Evolutionary conservation across 2,329 filamentous ascomycete genomes (phyloP), one percentile per base, ranked within the genome.

Genomic region (Tolypocladium ophioglossoides): DNA sequence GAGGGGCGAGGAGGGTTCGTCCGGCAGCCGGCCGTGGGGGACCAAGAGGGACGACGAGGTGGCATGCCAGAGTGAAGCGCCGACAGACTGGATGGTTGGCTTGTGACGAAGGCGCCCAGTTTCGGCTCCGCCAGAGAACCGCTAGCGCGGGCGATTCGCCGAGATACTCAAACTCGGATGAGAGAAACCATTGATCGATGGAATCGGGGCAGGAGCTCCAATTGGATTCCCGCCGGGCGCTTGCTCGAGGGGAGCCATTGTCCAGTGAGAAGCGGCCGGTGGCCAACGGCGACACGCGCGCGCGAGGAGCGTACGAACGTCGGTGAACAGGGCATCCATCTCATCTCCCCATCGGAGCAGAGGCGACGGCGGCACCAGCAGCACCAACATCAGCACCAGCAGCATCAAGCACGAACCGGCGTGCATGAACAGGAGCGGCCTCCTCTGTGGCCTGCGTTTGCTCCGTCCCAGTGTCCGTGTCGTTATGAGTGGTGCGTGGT

Each of bases 91-190:
- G 34, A 22, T 50, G 47, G 47, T 50, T 50, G 47, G 47, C 32
- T 18, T 2, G 30, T 9, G 47, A 20, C 30, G n/a, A 9, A 34
- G 47, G 30, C 47, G 47, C 20, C 47, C 48, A 34, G 32, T 4
- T 18, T 6, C 47, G 32, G 47, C 47, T 49, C 30, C 30, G 52
- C 52, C 22, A 37, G 52, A 2, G 44, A 32, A 18, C 27, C 44
- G 44, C 16, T 54, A 51, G 34, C 40, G 35, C 41, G 52, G 39
- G 52, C 52, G 52, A 51, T 55, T 53, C 54, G 47, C 54, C 49
- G 34, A 50, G 27, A 47, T n/a, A 24, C n/a, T 20, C 27, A n/a
- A 47, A 32, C 44, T 20, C 44, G 18, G 44, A 47, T 30, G 44
- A 14, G 12, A 27, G 16, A 14, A 8, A 16, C 16, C 44, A 27